A percentile compares a stretch with the other conserved stretches of the same genome.
These are phyloP conservation scores for Agarophyton chilense DNA, from an alignment of 23 red algal genomes.

Conservation along the genomic window DNA sequence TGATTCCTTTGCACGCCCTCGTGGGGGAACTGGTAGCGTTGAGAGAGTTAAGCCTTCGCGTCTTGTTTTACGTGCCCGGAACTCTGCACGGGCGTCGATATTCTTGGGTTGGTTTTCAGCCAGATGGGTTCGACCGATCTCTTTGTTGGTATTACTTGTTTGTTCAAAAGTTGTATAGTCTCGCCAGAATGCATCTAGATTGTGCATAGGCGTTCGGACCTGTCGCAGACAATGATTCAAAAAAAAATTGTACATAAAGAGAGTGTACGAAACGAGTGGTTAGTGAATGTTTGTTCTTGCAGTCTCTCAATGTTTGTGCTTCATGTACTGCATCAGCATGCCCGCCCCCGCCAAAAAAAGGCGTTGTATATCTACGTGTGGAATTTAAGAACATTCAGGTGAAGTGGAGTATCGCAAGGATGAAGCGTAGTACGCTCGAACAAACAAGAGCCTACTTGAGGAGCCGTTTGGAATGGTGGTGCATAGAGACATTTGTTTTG, in stretches of 20 bases:
- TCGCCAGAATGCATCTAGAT: constrained; percentile 81
- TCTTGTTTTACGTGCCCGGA: constrained; percentile 72
- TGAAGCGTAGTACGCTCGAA: constrained; percentile 11
- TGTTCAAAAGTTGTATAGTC: constrained; percentile 87
- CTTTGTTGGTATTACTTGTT: constrained; percentile 72
- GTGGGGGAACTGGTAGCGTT: constrained; percentile 56
- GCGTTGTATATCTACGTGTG: constrained; percentile 4
- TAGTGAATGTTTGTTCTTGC: not conserved
- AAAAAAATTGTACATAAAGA: not conserved
- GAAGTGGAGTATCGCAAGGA: not conserved
- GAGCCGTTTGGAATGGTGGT: constrained; percentile 1
- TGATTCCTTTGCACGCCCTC: constrained; percentile 62
- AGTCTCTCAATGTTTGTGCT: too few species aligned
- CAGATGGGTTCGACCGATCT: constrained; percentile 59
- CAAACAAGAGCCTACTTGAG: constrained; percentile 4
- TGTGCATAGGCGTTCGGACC: constrained; percentile 78
- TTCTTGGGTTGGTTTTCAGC: constrained; percentile 67
- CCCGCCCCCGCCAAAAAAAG: constrained; percentile 12
- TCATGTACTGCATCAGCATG: constrained; percentile 6
- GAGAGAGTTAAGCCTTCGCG: constrained; percentile 67
- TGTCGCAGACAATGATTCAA: not conserved
- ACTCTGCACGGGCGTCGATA: constrained; percentile 78
- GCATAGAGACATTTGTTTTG: not conserved
- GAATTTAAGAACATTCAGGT: not conserved
- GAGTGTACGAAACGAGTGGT: not conserved